Evolutionary conservation across 192 early-diverging fungal genomes (phyloP), one percentile per base, ranked within the genome.

Genomic region (Glomus cerebriforme): DNA sequence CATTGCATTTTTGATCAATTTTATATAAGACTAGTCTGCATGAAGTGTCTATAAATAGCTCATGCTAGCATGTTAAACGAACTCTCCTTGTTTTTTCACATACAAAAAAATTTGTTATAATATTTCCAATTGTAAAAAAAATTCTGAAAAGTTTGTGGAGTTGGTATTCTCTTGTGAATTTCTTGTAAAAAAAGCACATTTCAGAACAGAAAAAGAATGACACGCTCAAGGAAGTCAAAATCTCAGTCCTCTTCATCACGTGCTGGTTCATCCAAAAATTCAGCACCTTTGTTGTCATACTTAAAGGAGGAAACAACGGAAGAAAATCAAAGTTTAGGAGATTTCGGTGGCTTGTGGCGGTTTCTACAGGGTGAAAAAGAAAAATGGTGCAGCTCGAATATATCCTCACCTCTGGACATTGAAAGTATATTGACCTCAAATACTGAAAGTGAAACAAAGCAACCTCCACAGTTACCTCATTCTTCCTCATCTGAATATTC

Each of bases 401-500:
- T 34, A 58, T 1, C 64, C 0, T 35, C 77, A 31, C 3, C 39
- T 15, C 5, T 26, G 49, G 63, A 78, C 47, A 34, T 78, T 59
- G 58, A 19, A n/a, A 24, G 26, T 59, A 24, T 69, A 31, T 66
- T 78, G 37, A 47, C n/a, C n/a, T n/a, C 31, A 54, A 64, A 27
- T 35, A 29, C 2, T 59, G 13, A 22, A 49, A 26, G 26, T 37
- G 32, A 31, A 35, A 19, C 29, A 29, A 62, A 76, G 13, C 37
- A 78, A 58, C 77, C 77, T 22, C 66, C 66, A 39, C 31, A 26
- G 27, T 24, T 78, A 78, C 77, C 66, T 37, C 65, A 78, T 19
- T 78, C 77, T 59, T 78, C 77, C 15, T 78, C 77, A 7, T 78
- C 77, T 24, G 77, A 78, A 69, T 78, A 78, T 59, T 78, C 77